phyloP scores from a whole-genome alignment of 1,139 yeast genomes.

The Geotrichum siamense region DNA sequence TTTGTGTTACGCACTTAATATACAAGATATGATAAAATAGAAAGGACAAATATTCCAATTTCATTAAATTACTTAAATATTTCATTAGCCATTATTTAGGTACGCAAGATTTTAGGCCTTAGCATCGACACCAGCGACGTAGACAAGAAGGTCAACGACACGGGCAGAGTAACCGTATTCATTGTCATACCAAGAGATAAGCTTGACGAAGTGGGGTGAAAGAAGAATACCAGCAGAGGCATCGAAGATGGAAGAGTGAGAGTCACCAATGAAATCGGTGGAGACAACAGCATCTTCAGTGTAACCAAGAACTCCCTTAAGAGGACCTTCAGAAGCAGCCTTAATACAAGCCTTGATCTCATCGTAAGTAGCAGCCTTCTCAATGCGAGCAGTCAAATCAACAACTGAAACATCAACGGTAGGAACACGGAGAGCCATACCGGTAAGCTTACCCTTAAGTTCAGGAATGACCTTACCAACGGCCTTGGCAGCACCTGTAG shows the following conservation, averaged over 20 bases:
- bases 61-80: too few relatives aligned
- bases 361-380: conserved; percentile 63
- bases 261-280: conserved; percentile 71
- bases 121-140: conserved; percentile 47
- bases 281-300: conserved; percentile 85
- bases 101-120: conserved; percentile 16
- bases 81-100: too few relatives aligned
- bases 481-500: conserved; percentile 92
- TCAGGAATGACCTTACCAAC: conserved; percentile 87
- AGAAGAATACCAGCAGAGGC: conserved; percentile 79
- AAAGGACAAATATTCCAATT: too few relatives aligned
- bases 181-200: conserved; percentile 85
- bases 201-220: conserved; percentile 77
- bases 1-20: too few relatives aligned
- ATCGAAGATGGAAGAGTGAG: conserved; percentile 76
- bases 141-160: conserved; percentile 76
- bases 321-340: conserved; percentile 54
- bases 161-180: conserved; percentile 91
- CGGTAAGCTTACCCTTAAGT: conserved; percentile 83
- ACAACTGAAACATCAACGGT: conserved; percentile 80
- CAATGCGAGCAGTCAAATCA: conserved; percentile 62
- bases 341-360: conserved; percentile 68
- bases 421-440: conserved; percentile 84
- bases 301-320: conserved; percentile 75
- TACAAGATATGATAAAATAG: too few relatives aligned